Conservation (phyloP, 208 protist species). For the Ichthyophonus hoferi region DNA sequence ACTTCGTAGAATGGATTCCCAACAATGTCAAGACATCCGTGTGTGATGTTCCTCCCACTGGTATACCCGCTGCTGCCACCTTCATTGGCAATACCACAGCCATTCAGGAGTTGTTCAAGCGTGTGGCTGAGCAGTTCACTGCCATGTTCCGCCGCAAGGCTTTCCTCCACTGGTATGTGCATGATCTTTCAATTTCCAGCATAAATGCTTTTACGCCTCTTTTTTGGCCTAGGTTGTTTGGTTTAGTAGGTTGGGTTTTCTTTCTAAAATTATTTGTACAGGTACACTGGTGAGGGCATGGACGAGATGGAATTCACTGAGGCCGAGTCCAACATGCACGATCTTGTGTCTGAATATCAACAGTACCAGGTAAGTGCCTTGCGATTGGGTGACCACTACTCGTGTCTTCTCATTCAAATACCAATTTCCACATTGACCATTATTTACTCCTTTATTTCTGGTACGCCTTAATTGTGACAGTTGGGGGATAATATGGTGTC, state of each 20-base stretch:
- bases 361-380: constrained; percentile 87
- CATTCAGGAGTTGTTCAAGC: constrained; percentile 88
- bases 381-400: too few species aligned
- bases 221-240: too few species aligned
- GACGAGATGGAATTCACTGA: constrained; percentile 87
- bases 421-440: too few species aligned
- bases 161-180: constrained; percentile 95
- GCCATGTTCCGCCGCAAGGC: constrained; percentile 96
- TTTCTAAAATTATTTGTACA: too few species aligned
- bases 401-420: too few species aligned
- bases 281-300: constrained; percentile 93
- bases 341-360: constrained; percentile 86
- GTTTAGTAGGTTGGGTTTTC: too few species aligned
- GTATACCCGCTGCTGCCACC: constrained; percentile 72
- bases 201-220: too few species aligned
- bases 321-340: constrained; percentile 86
- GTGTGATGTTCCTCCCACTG: constrained; percentile 75
- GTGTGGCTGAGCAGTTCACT: constrained; percentile 87
- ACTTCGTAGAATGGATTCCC: constrained; percentile 94
- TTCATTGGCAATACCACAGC: constrained; percentile 86
- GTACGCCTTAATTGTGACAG: too few species aligned
- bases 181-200: too few species aligned
- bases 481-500: too few species aligned
- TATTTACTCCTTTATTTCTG: too few species aligned
- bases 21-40: constrained; percentile 85